Base-by-base conservation (phyloP, 768 basidiomycete species). In the Boletus fagicola region DNA sequence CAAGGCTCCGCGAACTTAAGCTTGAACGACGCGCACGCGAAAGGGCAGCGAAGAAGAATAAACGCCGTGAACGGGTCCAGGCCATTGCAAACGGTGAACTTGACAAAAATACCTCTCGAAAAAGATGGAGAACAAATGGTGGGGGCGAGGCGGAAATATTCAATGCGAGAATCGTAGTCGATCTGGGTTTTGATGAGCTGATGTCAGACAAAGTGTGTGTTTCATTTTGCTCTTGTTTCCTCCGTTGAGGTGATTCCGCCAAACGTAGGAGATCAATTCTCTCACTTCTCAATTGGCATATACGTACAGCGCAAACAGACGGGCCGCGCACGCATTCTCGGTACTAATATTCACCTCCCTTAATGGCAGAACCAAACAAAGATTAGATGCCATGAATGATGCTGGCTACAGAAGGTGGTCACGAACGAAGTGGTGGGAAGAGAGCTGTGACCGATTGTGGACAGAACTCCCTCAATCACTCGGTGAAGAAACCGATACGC, bases 231-330 rank as follows among this genome's bases (percentile, higher is more conserved):
- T 38, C 57, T 55, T 55, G 60, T 51, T 49, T 55, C 39, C 33
- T 52, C 48, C 57, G 44, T 28, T 26, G 50, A 54, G 44, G 60
- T 64, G 49, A 64, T 52, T 35, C 42, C 47, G 53, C 30, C 55
- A 49, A 53, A 58, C 50, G 43, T 71, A 98, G 96, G 97, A 98
- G 78, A 83, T 97, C 59, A 84, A 78, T 63, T 98, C 95, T 5
- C 81, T 99, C 65, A 85, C 84, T 54, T 89, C 91, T 28, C 97
- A 99, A 73, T 77, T 98, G 49, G 87, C 86, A n/a, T 97, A 90
- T 70, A 86, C 89, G 22, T 97, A 98, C 74, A 90, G 91, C 66
- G 80, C 85, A 51, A 97, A 98, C 73, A 86, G 92, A 57, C 79
- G 80, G 53, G 82, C 93, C 6, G 68, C 78, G 5, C 78, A 74